These are phyloP conservation scores for Penicillium capsulatum DNA, from an alignment of 2,329 filamentous ascomycete species.

Conservation along the genomic window DNA sequence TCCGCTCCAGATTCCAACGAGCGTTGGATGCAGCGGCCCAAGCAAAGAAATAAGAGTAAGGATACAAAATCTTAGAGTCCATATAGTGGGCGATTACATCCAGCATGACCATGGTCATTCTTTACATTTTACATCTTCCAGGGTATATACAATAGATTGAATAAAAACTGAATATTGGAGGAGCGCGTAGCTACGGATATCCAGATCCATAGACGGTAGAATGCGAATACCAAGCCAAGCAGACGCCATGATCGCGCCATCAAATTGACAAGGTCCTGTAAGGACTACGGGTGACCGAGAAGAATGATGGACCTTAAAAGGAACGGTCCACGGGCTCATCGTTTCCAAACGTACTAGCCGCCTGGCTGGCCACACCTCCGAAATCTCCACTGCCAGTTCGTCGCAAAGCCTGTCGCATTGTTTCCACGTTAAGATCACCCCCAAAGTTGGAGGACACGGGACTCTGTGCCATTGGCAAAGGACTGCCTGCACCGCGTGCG, in stretches of 20 bases:
- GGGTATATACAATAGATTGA: conserved; percentile 8
- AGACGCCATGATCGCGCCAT: conserved; percentile 6
- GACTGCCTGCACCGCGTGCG: conserved; percentile 60
- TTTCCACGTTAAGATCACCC: conserved; percentile 82
- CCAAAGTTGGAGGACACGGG: conserved; percentile 49
- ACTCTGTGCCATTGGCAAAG: conserved; percentile 51
- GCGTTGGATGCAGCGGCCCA: conserved; percentile 61
- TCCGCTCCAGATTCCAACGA: conserved; percentile 60
- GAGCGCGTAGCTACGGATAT: conserved; percentile 11
- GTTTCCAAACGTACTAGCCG: conserved; percentile 31
- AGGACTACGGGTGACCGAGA: too few relatives aligned
- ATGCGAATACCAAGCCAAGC: conserved; percentile 8
- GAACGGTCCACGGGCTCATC: conserved; percentile 32
- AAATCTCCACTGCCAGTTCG: conserved; percentile 83
- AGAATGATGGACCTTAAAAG: too few relatives aligned
- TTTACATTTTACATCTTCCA: neutral
- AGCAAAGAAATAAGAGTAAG: conserved; percentile 9
- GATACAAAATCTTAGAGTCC: neutral
- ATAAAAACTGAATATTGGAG: conserved; percentile 1
- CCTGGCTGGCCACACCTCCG: conserved; percentile 38
- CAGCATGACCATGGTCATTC: neutral
- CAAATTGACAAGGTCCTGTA: too few relatives aligned
- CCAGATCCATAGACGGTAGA: conserved; percentile 16
- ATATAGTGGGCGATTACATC: neutral
- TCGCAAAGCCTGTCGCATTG: conserved; percentile 83